Conservation (phyloP, 352 stramenopile genomes). For the Globisporangium acanthophoron region DNA sequence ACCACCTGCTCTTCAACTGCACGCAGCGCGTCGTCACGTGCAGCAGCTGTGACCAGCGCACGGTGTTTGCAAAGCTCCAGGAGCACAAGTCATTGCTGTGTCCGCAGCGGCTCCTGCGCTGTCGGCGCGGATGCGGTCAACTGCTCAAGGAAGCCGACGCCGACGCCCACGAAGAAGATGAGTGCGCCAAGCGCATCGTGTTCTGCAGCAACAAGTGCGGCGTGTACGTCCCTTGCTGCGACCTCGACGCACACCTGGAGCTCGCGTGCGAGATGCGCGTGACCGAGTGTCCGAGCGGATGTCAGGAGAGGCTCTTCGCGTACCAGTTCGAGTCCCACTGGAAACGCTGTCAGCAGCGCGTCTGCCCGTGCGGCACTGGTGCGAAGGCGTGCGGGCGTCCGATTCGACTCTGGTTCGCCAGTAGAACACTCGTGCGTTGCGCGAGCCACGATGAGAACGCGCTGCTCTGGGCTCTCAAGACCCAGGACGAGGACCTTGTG, state of each 20-base stretch:
- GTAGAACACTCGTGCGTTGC: constrained; percentile 37
- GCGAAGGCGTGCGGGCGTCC: constrained; percentile 44
- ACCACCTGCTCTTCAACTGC: constrained; percentile 60
- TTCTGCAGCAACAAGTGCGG: constrained; percentile 58
- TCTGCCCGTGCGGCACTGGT: constrained; percentile 54
- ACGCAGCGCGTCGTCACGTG: constrained; percentile 39
- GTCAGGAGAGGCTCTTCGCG: constrained; percentile 45
- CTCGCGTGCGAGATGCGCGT: constrained; percentile 50
- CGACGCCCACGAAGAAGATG: constrained; percentile 34
- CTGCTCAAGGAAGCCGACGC: constrained; percentile 33
- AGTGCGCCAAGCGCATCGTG: constrained; percentile 38
- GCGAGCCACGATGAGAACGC: constrained; percentile 42
- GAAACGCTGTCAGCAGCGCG: constrained; percentile 55
- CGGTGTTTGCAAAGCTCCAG: constrained; percentile 27
- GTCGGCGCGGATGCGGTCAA: constrained; percentile 46
- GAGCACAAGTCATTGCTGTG: constrained; percentile 48
- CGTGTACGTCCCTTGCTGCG: constrained; percentile 22
- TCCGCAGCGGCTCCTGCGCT: constrained; percentile 40
- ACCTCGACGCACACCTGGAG: constrained; percentile 36
- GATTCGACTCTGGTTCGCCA: constrained; percentile 52
- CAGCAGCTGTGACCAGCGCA: constrained; percentile 33
- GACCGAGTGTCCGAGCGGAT: constrained; percentile 54
- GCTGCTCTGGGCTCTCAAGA: constrained; percentile 60
- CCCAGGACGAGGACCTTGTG: constrained; percentile 50
- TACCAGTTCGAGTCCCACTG: constrained; percentile 58